Evolutionary conservation across 208 protist genomes (phyloP), one percentile per base, ranked within the genome.

Genomic region (Leishmania arabica): DNA sequence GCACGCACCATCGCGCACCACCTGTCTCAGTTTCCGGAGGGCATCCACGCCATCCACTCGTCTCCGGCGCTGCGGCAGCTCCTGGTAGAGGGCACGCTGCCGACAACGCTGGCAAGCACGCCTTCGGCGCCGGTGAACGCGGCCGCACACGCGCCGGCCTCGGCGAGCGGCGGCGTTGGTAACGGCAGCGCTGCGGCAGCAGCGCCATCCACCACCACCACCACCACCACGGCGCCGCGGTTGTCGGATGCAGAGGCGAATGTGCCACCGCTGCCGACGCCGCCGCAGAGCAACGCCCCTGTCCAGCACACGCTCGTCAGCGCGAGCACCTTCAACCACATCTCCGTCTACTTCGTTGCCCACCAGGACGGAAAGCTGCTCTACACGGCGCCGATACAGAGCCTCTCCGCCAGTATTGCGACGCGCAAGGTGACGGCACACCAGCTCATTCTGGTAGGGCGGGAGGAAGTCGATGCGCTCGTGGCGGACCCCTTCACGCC

Each of bases 381-480:
- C 17, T 87, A 88, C 81, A 82, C 73, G 21, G 86, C 89, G 37
- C 91, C 94, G 17, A 47, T 95, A 80, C 92, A 94, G 78, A 95
- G 90, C 53, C 75, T 95, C 56, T 89, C 85, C 6, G 88, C 88
- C 51, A 91, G 91, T 49, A 90, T 94, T 49, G 80, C 83, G 1
- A 92, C 91, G 40, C 89, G 91, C 53, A 95, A 93, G 82, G 85
- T 97, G 53, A 97, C 94, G 13, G 91, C 92, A 31, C 91, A 95
- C 24, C 84, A 83, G 75, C 80, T 92, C 34, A 92, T 96, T 75
- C 81, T 95, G 66, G 68, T 94, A 21, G 84, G 84, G 53, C 71
- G 84, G 17, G 86, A 91, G 77, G 90, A 93, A 74, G 84, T 84
- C 42, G 75, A 88, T 34, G 81, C 71, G 64, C 34, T 60, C 31